Conservation (phyloP, 352 stramenopile species). For the Globisporangium perplexum region DNA sequence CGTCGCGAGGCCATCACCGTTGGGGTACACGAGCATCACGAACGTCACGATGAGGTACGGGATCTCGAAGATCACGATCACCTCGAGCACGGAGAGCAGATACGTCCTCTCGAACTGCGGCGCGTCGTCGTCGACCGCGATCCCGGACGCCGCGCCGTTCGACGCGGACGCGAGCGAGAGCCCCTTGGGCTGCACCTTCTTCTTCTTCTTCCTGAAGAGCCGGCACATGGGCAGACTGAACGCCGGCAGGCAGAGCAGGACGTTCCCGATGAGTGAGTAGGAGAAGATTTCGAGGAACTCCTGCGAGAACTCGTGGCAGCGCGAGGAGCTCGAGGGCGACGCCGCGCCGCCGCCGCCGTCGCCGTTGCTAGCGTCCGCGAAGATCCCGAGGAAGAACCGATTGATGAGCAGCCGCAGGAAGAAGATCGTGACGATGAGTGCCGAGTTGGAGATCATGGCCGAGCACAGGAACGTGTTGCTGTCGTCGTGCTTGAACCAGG, state of each 20-base stretch:
- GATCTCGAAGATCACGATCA: slow-evolving; percentile 76
- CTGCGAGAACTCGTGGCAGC: slow-evolving; percentile 48
- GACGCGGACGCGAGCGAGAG: slow-evolving; percentile 24
- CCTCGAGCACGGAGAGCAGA: slow-evolving; percentile 67
- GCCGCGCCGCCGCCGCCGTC: neutral
- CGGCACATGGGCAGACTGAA: slow-evolving; percentile 54
- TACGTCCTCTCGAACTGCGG: slow-evolving; percentile 60
- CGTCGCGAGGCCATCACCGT: slow-evolving; percentile 26
- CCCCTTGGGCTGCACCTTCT: slow-evolving; percentile 5
- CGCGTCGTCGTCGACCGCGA: slow-evolving; percentile 37
- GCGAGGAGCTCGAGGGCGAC: neutral
- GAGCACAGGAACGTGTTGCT: slow-evolving; percentile 77
- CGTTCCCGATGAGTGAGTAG: slow-evolving; percentile 53
- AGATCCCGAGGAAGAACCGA: slow-evolving; percentile 33
- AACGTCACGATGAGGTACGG: slow-evolving; percentile 59
- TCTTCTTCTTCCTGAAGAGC: slow-evolving; percentile 32
- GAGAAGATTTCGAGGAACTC: slow-evolving; percentile 62
- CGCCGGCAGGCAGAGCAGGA: slow-evolving; percentile 62
- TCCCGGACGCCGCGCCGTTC: slow-evolving; percentile 21
- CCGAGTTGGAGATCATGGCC: slow-evolving; percentile 68
- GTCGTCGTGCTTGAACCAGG: slow-evolving; percentile 63
- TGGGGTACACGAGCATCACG: slow-evolving; percentile 34
- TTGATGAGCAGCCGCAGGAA: slow-evolving; percentile 42
- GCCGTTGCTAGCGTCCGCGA: slow-evolving; percentile 22
- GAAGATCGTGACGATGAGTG: slow-evolving; percentile 58